Percentiles rank a stretch among this genome's conserved stretches.
Conservation (phyloP, 441 rosid species). For the Gossypium trilobum region DNA sequence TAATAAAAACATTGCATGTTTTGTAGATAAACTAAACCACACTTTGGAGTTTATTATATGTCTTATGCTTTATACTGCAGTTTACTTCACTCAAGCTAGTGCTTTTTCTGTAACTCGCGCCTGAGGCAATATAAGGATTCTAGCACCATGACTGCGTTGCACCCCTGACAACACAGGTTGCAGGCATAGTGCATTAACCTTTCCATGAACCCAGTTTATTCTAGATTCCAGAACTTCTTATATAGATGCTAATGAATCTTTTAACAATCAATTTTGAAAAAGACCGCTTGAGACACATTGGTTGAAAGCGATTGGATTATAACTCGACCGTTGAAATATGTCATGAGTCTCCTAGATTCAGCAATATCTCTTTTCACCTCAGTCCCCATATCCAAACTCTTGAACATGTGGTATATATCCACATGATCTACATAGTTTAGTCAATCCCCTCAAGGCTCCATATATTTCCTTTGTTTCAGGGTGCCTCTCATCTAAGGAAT, state of each 20-base stretch:
- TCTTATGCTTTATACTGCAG: too few species aligned
- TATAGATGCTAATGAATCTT: not conserved
- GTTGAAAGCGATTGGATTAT: not conserved
- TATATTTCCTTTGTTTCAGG: constrained; percentile 35
- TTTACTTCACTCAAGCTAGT: too few species aligned
- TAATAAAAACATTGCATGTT: too few species aligned
- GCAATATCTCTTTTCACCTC: not conserved
- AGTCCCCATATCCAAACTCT: constrained; percentile 17
- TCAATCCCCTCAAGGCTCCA: constrained; percentile 35
- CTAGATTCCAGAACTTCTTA: not conserved
- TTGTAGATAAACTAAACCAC: too few species aligned
- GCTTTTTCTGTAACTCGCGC: too few species aligned
- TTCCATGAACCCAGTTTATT: not conserved
- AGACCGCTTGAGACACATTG: not conserved
- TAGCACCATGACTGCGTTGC: too few species aligned
- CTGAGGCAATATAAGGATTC: too few species aligned
- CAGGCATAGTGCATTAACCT: not conserved
- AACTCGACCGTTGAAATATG: not conserved
- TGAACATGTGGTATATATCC: constrained; percentile 20
- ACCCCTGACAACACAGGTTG: not conserved
- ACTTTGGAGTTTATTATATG: too few species aligned
- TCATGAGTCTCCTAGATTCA: not conserved
- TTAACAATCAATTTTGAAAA: not conserved
- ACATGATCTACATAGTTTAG: constrained; percentile 24
- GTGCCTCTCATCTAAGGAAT: constrained; percentile 52